Percentiles rank a stretch among this genome's conserved stretches.
phyloP scores from a whole-genome alignment of 352 stramenopile species.

The Pythium biforme region DNA sequence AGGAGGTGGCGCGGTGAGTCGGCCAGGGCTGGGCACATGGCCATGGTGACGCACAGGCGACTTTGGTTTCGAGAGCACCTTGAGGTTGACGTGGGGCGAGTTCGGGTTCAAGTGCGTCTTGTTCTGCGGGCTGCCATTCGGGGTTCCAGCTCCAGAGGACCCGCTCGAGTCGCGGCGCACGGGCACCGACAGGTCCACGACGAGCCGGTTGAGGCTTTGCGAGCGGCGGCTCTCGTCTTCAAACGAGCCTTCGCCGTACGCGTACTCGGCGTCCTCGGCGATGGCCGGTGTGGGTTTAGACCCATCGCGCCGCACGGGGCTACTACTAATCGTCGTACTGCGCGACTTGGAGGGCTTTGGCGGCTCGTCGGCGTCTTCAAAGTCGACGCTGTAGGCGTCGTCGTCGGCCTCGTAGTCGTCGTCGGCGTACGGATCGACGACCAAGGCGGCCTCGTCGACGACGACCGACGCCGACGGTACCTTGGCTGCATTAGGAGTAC shows the following conservation, averaged over 20 bases:
- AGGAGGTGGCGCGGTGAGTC: not conserved
- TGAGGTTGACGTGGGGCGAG: conserved; percentile 42
- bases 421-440: conserved; percentile 26
- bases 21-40: no score
- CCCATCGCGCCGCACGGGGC: conserved; percentile 7
- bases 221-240: conserved; percentile 63
- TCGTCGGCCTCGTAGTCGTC: conserved; percentile 45
- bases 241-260: conserved; percentile 62
- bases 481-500: not conserved
- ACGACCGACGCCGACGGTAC: not conserved
- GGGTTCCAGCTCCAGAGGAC: conserved; percentile 8
- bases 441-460: conserved; percentile 10
- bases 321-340: no score
- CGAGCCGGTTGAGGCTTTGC: conserved; percentile 38
- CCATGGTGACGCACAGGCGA: conserved; percentile 8
- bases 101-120: conserved; percentile 27
- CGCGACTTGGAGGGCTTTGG: not conserved
- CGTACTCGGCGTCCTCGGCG: conserved; percentile 40
- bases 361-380: conserved; percentile 52
- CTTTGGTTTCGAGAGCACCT: conserved; percentile 41
- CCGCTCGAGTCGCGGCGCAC: conserved; percentile 37
- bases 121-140: conserved; percentile 15
- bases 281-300: conserved; percentile 19
- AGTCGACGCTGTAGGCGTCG: conserved; percentile 65
- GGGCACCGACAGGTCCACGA: conserved; percentile 67